These are phyloP conservation scores for Fusarium setosum DNA, from an alignment of 2,329 filamentous ascomycete genomes.

Conservation along the genomic window DNA sequence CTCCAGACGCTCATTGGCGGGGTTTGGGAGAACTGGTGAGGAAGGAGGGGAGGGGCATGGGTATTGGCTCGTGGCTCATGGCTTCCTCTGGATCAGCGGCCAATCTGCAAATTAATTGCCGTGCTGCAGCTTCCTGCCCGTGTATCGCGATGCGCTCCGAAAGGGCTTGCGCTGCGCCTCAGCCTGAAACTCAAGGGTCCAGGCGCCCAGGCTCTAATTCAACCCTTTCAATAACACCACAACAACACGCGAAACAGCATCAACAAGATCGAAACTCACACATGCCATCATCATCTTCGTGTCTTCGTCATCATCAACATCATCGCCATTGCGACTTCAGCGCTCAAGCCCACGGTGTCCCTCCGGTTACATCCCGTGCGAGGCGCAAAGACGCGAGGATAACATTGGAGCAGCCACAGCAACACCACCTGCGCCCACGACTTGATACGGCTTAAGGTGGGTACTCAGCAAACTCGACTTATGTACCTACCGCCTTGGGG, in stretches of 20 bases:
- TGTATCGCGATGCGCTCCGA: not conserved
- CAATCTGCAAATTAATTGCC: slow-evolving; percentile 27
- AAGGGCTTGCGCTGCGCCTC: slow-evolving; percentile 10
- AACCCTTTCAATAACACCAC: slow-evolving; percentile 5
- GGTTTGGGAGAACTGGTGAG: not conserved
- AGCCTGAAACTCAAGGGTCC: slow-evolving; percentile 36
- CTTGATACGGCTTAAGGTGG: slow-evolving; percentile 10
- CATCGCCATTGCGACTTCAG: not conserved
- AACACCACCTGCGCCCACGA: slow-evolving; percentile 12
- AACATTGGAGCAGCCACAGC: slow-evolving; percentile 22
- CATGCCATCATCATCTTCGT: not conserved
- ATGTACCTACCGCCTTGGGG: too few relatives aligned
- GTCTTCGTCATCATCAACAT: not conserved
- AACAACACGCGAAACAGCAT: not conserved
- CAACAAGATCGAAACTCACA: too few relatives aligned
- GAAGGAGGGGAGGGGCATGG: slow-evolving; percentile 13
- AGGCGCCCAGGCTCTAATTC: slow-evolving; percentile 24
- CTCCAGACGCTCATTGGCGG: slow-evolving; percentile 3
- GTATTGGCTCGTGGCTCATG: slow-evolving; percentile 4
- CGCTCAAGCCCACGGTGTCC: slow-evolving; percentile 12
- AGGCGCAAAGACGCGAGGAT: not conserved
- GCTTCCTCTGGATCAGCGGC: slow-evolving; percentile 9
- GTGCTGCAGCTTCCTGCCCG: slow-evolving; percentile 11
- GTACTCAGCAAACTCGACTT: slow-evolving; percentile 3
- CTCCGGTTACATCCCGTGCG: slow-evolving; percentile 4